Conservation (phyloP, 148 eudicot genomes). For the Chenopodium album region DNA sequence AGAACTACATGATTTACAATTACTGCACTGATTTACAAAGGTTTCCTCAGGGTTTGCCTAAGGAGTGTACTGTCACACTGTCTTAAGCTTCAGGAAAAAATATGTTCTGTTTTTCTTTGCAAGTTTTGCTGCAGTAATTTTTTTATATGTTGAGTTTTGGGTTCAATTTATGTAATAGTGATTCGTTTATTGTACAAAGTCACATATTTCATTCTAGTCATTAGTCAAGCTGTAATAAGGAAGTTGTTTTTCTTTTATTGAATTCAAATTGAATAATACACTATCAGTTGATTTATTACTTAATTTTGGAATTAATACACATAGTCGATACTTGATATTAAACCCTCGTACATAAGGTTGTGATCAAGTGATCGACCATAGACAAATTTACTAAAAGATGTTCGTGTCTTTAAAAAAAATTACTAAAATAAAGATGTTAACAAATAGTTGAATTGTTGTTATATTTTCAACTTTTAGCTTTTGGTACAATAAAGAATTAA, state of each 20-base stretch:
- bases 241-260: not conserved
- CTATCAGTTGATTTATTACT: not conserved
- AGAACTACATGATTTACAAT: conserved; percentile 44
- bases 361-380: too few species aligned
- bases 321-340: too few species aligned
- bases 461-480: too few species aligned
- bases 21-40: conserved; percentile 41
- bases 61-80: conserved; percentile 30
- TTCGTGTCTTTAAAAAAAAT: too few species aligned
- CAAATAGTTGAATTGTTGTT: too few species aligned
- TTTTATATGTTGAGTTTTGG: not conserved
- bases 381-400: too few species aligned
- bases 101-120: not conserved
- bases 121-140: not conserved
- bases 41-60: conserved; percentile 42
- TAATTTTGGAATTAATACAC: too few species aligned
- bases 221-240: not conserved
- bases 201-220: not conserved
- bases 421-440: too few species aligned
- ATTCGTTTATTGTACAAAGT: not conserved
- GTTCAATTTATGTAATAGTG: not conserved
- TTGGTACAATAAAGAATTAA: too few species aligned
- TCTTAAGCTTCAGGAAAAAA: not conserved
- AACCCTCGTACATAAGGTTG: too few species aligned
- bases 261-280: too few species aligned